Evolutionary conservation across 2,329 filamentous ascomycete species (phyloP), one percentile per base, ranked within the genome.

Genomic region (Calonectria montana): DNA sequence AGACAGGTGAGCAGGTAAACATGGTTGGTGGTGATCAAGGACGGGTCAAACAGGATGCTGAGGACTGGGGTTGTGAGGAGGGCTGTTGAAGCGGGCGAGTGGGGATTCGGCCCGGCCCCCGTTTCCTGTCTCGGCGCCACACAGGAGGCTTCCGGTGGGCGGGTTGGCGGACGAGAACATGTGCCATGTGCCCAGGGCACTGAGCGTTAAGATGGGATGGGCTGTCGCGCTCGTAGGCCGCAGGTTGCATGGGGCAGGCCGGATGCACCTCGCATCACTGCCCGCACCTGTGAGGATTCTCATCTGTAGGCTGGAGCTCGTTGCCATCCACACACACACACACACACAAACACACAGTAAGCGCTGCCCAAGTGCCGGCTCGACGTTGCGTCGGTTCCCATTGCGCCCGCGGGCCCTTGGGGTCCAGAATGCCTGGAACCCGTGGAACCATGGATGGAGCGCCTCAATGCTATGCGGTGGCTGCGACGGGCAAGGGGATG

Each of bases 51-150:
- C 64, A 53, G 69, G 69, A 57, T 39, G 64, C 62, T 35, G 47
- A 41, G 57, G 29, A 39, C 41, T 35, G 27, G 64, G 35, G 25
- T 43, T 43, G 39, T 53, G 35, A 39, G 67, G 59, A 59, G 45
- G 48, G 67, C 66, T 73, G 72, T 35, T 45, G 29, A 70, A 57
- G 69, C 69, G 67, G 70, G 66, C 41, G 75, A 77, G 74, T 79
- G 77, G 77, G 76, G 76, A 79, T 76, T 79, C 77, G 77, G 77
- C 50, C 77, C 77, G 77, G 69, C 39, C 67, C 63, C 77, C 77
- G 77, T 72, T 45, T 67, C 65, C 53, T 64, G 73, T 71, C 53
- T 73, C 77, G 77, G 77, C 76, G 75, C 77, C 76, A 79, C 77
- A 73, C 71, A 43, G 62, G 70, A 47, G 65, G 61, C 71, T 76